Conservation (phyloP, 192 early-diverging fungal genomes). For the Podila verticillata region DNA sequence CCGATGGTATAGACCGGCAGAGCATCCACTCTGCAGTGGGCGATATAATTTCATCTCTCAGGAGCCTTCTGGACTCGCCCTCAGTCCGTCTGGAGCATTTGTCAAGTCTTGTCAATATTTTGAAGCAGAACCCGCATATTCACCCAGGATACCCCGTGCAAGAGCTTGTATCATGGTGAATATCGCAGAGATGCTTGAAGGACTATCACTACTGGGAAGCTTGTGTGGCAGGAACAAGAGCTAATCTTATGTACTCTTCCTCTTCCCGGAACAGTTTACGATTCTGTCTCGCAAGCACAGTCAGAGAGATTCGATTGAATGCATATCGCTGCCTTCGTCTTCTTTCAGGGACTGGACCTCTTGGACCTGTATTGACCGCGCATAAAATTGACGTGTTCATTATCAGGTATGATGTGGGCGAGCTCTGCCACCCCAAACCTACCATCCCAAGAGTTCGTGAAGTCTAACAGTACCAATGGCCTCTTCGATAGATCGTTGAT, state of each 20-base stretch:
- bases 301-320: slow-evolving; percentile 68
- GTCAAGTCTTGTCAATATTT: slow-evolving; percentile 35
- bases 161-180: slow-evolving; percentile 39
- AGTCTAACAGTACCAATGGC: not conserved
- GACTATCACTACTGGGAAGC: too few relatives aligned
- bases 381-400: slow-evolving; percentile 78
- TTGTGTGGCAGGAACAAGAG: too few relatives aligned
- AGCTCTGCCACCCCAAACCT: not conserved
- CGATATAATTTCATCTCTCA: slow-evolving; percentile 31
- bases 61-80: slow-evolving; percentile 31
- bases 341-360: slow-evolving; percentile 53
- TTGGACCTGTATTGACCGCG: slow-evolving; percentile 57
- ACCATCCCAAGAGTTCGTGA: too few relatives aligned
- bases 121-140: slow-evolving; percentile 37
- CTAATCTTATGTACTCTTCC: not conserved
- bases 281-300: slow-evolving; percentile 57
- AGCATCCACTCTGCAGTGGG: slow-evolving; percentile 38
- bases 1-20: slow-evolving; percentile 23
- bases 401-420: slow-evolving; percentile 59
- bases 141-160: slow-evolving; percentile 45
- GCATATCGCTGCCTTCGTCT: slow-evolving; percentile 72
- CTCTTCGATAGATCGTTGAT: slow-evolving; percentile 57
- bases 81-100: slow-evolving; percentile 36
- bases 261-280: slow-evolving; percentile 43
- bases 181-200: not conserved